These are phyloP conservation scores for Bruguiera sexangula DNA, from an alignment of 345 rosid species.

Conservation along the genomic window DNA sequence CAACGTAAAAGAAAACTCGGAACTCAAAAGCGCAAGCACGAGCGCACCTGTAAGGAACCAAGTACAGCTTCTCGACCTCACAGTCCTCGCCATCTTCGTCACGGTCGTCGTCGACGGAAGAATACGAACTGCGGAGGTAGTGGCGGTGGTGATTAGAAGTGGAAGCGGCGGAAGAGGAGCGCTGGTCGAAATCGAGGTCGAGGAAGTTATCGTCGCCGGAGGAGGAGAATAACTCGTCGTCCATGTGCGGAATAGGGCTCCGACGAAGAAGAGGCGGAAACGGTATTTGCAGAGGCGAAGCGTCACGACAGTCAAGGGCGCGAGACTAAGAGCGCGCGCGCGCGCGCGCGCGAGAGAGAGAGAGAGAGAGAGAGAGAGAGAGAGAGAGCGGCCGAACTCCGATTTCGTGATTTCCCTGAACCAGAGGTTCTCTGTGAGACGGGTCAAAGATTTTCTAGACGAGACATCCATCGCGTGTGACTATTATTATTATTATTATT, in stretches of 20 bases:
- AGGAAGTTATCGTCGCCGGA: constrained; percentile 4
- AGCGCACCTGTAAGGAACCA: constrained; percentile 17
- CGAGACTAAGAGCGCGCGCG: not conserved
- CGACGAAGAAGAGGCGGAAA: not conserved
- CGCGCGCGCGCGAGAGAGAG: no score
- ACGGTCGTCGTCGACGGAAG: not conserved
- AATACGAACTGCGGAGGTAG: not conserved
- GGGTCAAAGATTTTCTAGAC: constrained; percentile 7
- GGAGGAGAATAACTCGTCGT: constrained; percentile 9
- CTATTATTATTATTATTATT: no score
- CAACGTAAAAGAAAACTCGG: no score
- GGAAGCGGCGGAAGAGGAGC: not conserved
- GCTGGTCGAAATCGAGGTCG: constrained; percentile 6
- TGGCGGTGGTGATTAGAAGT: no score
- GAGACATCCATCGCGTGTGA: no score
- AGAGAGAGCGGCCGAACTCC: not conserved
- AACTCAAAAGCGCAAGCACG: not conserved
- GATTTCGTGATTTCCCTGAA: not conserved
- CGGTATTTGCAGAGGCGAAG: constrained; percentile 6
- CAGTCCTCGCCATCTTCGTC: constrained; percentile 9
- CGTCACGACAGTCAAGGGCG: constrained; percentile 14
- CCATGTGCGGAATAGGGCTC: constrained; percentile 15
- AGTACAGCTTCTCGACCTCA: constrained; percentile 13
- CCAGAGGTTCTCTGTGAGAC: constrained; percentile 2
- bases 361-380: no score